Conservation (phyloP, 2,329 filamentous ascomycete species). For the Aspergillus brunneoviolaceus region DNA sequence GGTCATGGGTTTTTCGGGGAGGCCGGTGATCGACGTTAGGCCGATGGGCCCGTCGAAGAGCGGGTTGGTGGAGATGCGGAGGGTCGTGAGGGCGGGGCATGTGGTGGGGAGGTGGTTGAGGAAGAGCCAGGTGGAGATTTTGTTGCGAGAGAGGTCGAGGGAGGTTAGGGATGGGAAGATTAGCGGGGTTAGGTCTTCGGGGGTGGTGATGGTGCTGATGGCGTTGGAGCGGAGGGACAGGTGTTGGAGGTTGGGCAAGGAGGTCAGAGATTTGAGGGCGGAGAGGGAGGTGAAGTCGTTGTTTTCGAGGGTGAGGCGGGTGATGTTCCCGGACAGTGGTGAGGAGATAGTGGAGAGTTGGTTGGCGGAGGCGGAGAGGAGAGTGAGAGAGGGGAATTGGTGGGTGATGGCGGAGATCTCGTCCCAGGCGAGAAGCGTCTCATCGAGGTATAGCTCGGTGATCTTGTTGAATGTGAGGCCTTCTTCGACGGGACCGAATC, state of each 20-base stretch:
- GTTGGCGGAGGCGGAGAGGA: constrained; percentile 38
- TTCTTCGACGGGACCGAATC: constrained; percentile 50
- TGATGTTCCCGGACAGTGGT: constrained; percentile 39
- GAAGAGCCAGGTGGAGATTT: constrained; percentile 68
- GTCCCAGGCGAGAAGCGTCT: constrained; percentile 66
- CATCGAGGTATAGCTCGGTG: constrained; percentile 63
- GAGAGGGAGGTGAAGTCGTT: constrained; percentile 42
- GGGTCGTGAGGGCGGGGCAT: constrained; percentile 71
- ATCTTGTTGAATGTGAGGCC: constrained; percentile 52
- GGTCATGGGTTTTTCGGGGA: constrained; percentile 41
- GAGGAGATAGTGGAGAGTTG: constrained; percentile 33
- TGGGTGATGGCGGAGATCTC: constrained; percentile 37
- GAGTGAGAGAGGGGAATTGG: constrained; percentile 37
- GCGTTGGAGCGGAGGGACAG: constrained; percentile 72
- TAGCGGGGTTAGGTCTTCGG: constrained; percentile 34
- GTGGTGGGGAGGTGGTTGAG: constrained; percentile 65
- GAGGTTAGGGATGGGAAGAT: constrained; percentile 61
- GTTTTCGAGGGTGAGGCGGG: constrained; percentile 50
- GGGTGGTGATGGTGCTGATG: constrained; percentile 52
- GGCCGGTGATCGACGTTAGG: constrained; percentile 39
- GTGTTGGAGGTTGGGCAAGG: constrained; percentile 52
- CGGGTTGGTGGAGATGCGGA: constrained; percentile 84
- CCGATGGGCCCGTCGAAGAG: constrained; percentile 61
- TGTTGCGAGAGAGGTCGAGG: constrained; percentile 73
- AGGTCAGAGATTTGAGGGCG: constrained; percentile 49